A percentile compares a stretch with the other conserved stretches of the same genome.
phyloP scores from a whole-genome alignment of 495 filamentous ascomycete species.

The Hypoxylon rickii region DNA sequence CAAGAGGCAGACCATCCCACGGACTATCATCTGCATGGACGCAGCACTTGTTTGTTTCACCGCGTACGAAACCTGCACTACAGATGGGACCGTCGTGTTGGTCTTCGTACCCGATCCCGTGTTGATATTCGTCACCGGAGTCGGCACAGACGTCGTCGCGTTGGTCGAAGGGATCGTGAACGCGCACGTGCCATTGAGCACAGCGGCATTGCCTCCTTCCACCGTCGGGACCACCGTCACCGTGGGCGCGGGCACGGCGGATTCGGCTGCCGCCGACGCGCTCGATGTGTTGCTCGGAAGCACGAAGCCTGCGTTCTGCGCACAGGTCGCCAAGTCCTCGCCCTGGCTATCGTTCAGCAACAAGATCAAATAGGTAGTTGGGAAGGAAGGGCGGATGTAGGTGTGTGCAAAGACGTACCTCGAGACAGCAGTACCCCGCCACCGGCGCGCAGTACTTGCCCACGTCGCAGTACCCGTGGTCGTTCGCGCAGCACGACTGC shows the following conservation, averaged over 20 bases:
- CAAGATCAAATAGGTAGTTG: background rate
- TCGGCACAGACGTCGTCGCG: constrained; percentile 12
- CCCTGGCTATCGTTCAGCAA: constrained; percentile 34
- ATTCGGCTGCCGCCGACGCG: background rate
- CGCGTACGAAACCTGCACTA: constrained; percentile 28
- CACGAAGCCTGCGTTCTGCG: constrained; percentile 42
- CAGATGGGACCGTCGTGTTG: constrained; percentile 8
- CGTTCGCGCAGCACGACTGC: constrained; percentile 47
- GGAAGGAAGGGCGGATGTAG: no score
- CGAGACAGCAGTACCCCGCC: constrained; percentile 47
- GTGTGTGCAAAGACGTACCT: constrained; percentile 39
- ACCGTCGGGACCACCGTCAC: constrained; percentile 30
- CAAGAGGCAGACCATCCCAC: constrained; percentile 12
- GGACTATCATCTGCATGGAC: constrained; percentile 1
- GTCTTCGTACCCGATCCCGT: no score
- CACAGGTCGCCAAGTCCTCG: constrained; percentile 44
- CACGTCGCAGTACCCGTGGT: constrained; percentile 43
- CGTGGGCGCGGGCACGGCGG: constrained; percentile 12
- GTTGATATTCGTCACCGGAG: constrained; percentile 10
- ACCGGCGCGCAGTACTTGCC: constrained; percentile 49
- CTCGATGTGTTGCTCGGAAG: constrained; percentile 21
- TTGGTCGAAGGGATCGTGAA: constrained; percentile 7
- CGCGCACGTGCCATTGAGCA: constrained; percentile 8
- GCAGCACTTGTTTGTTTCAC: background rate
- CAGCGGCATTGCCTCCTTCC: no score